These are phyloP conservation scores for Coniferiporia sulphurascens DNA, from an alignment of 1,284 basidiomycete genomes.

Conservation along the genomic window DNA sequence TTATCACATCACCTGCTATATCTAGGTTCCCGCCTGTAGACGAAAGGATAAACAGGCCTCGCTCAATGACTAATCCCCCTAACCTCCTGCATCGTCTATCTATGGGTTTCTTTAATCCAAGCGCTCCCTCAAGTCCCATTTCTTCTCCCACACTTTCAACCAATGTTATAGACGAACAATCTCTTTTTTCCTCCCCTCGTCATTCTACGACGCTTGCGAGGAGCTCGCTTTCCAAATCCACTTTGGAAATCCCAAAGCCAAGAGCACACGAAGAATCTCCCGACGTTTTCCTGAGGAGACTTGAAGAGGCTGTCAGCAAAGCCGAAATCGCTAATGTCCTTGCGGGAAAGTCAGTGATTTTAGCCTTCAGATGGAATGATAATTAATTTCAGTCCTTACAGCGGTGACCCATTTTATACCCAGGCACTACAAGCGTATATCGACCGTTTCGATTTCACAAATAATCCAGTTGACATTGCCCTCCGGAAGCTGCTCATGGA, in stretches of 20 bases:
- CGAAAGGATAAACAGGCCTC: slow-evolving; percentile 34
- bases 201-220: slow-evolving; percentile 40
- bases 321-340: slow-evolving; percentile 74
- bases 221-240: slow-evolving; percentile 38
- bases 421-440: slow-evolving; percentile 74
- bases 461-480: slow-evolving; percentile 88
- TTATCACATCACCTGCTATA: slow-evolving; percentile 10
- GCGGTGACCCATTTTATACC: slow-evolving; percentile 68
- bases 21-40: slow-evolving; percentile 10
- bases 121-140: slow-evolving; percentile 38
- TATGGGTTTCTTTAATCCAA: slow-evolving; percentile 50
- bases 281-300: slow-evolving; percentile 60
- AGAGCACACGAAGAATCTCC: slow-evolving; percentile 59
- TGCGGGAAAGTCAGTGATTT: slow-evolving; percentile 64
- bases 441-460: slow-evolving; percentile 73
- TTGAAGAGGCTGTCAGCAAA: slow-evolving; percentile 62
- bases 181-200: slow-evolving; percentile 30
- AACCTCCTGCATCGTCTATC: slow-evolving; percentile 61
- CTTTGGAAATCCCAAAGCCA: slow-evolving; percentile 47
- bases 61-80: slow-evolving; percentile 66
- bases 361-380: background rate
- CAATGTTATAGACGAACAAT: slow-evolving; percentile 24
- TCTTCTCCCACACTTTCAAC: slow-evolving; percentile 26
- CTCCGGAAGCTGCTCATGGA: slow-evolving; percentile 90
- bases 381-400: slow-evolving; percentile 28